Base-by-base conservation (phyloP, 352 stramenopile species). In the Phytophthora constricta region DNA sequence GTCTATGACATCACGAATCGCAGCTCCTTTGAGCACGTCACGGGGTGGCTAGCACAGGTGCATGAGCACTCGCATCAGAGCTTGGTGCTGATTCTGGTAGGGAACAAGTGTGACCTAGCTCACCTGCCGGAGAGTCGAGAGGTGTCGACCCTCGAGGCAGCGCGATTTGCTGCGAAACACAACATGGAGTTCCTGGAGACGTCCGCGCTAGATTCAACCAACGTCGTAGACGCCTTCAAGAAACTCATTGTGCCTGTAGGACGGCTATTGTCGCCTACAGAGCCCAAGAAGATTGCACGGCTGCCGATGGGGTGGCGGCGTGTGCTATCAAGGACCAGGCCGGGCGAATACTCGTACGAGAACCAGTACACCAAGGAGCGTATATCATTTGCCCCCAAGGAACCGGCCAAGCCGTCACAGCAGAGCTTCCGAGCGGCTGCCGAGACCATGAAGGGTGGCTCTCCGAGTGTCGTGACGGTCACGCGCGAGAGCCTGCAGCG, bases 1-100 rank as follows among this genome's bases (percentile, higher is more conserved):
- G 90, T 98, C 22, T 98, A 98, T 70, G 92, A 98, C 68, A 93
- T 98, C 46, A 97, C 92, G 39, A 92, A 95, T 62, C 79, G 90
- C 53, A 76, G 70, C 22, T 95, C 88, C 22, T 96, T 96, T 56
- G 87, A 96, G 56, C 78, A 95, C 62, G 80, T 95, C 5, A 79
- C 67, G 5, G 79, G 80, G 22, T 95, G 89, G 89, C 74, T 95
- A 56, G 79, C 73, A 5, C 87, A 96, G 57, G 78, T 95, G 34
- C 87, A 93, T 39, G 83, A 94, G 58, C 85, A 95, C 54, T 84
- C 87, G 26, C 84, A 96, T 49, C 80, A 95, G 56, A 95, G 80
- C 58, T 72, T 96, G 11, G 84, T 93, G 65, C 76, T 95, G 11
- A 80, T 96, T 11, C 81, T 96, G 23, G 86, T 95, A 11, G 89